These are phyloP conservation scores for Lactarius sp. DNA, from an alignment of 768 basidiomycete genomes.

Conservation along the genomic window DNA sequence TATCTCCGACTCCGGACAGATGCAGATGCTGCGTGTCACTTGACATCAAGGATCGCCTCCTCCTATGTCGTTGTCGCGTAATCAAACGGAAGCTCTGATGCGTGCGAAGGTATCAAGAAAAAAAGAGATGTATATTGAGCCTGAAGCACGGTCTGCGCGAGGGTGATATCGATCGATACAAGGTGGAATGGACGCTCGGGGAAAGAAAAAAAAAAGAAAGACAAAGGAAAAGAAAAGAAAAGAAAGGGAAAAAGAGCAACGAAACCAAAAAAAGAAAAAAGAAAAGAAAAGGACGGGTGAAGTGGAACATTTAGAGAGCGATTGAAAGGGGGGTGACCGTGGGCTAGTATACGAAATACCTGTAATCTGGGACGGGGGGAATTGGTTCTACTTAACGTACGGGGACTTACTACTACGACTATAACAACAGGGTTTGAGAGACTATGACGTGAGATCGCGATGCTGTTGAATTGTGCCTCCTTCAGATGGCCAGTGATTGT, in stretches of 20 bases:
- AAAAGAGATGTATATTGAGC: conserved; percentile 5
- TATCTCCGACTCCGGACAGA: too few species aligned
- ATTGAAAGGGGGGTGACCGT: conserved; percentile 7
- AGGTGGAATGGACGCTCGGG: neutral
- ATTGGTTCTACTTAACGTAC: conserved; percentile 20
- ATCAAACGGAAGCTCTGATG: neutral
- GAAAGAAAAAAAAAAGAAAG: neutral
- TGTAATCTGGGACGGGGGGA: conserved; percentile 13
- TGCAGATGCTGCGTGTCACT: too few species aligned
- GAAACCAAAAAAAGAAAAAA: conserved; percentile 8
- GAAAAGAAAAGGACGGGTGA: neutral
- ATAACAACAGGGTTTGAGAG: conserved; percentile 16
- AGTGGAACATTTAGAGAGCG: neutral
- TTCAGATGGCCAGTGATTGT: conserved; percentile 54
- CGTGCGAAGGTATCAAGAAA: neutral
- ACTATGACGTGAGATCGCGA: conserved; percentile 27
- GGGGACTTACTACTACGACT: conserved; percentile 19
- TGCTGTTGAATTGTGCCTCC: conserved; percentile 50
- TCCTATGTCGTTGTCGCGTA: neutral
- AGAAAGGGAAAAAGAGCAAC: neutral
- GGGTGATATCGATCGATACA: conserved; percentile 22
- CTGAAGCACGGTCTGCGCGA: conserved; percentile 14
- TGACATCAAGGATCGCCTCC: too few species aligned
- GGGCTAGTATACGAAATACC: conserved; percentile 20
- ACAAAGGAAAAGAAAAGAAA: neutral